Conservation (phyloP, 495 filamentous ascomycete species). For the Penicillium coffeae region DNA sequence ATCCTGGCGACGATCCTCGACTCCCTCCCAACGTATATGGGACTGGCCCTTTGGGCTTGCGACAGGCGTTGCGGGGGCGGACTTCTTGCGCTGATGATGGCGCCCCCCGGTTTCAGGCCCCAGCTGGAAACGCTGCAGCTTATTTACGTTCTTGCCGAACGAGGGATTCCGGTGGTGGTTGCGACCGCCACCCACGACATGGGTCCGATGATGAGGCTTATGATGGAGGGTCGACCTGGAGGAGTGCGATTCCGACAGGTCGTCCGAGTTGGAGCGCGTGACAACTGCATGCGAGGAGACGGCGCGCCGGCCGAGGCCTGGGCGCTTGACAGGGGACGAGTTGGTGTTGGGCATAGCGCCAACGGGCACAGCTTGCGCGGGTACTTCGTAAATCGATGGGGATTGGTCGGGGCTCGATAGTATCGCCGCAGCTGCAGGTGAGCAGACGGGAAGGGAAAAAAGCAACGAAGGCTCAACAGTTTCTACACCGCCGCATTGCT, state of each 20-base stretch:
- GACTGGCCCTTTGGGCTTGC: constrained; percentile 35
- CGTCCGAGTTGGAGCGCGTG: constrained; percentile 35
- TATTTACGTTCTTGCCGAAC: constrained; percentile 40
- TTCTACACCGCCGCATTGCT: constrained; percentile 16
- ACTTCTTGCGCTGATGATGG: constrained; percentile 48
- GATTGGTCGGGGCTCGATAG: constrained; percentile 29
- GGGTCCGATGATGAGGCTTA: constrained; percentile 35
- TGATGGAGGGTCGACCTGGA: constrained; percentile 29
- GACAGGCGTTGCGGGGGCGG: constrained; percentile 43
- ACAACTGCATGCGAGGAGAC: constrained; percentile 46
- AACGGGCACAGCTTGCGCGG: constrained; percentile 18
- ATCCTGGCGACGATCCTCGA: constrained; percentile 22
- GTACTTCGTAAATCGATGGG: constrained; percentile 27
- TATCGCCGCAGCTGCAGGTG: constrained; percentile 24
- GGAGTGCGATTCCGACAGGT: constrained; percentile 35
- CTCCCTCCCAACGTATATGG: constrained; percentile 44
- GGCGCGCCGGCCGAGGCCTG: constrained; percentile 44
- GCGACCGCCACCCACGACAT: constrained; percentile 45
- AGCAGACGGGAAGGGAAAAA: constrained; percentile 22
- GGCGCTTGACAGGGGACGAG: constrained; percentile 47
- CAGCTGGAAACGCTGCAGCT: constrained; percentile 37
- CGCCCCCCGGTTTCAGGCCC: constrained; percentile 29
- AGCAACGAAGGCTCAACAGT: constrained; percentile 20
- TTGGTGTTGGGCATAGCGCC: constrained; percentile 41
- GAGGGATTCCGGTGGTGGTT: constrained; percentile 43